These are phyloP conservation scores for Sphenostylis stenocarpa DNA, from an alignment of 306 rosid species.

Conservation along the genomic window DNA sequence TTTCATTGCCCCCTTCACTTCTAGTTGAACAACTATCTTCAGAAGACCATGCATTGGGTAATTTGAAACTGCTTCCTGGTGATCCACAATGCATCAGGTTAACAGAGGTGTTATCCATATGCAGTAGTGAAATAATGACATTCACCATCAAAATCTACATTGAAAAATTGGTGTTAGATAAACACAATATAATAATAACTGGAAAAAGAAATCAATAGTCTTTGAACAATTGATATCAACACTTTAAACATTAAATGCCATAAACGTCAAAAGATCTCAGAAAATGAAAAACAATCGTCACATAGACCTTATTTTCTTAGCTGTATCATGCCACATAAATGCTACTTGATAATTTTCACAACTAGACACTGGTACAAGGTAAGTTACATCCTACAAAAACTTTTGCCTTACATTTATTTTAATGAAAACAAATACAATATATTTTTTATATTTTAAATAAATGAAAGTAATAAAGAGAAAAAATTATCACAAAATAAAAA, in stretches of 20 bases:
- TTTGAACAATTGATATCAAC: conserved; percentile 14
- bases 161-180: conserved; percentile 10
- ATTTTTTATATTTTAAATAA: not conserved
- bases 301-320: not conserved
- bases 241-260: conserved; percentile 16
- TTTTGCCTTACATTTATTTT: conserved; percentile 10
- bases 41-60: conserved; percentile 35
- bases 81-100: conserved; percentile 59
- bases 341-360: not conserved
- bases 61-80: conserved; percentile 50
- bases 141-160: conserved; percentile 88
- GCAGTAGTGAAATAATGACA: conserved; percentile 74
- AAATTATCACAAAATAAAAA: not conserved
- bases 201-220: conserved; percentile 14
- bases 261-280: not conserved
- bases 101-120: conserved; percentile 82
- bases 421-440: conserved; percentile 2
- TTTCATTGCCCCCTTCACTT: conserved; percentile 73
- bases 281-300: conserved; percentile 20
- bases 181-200: conserved; percentile 14
- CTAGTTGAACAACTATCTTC: conserved; percentile 51
- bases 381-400: conserved; percentile 17
- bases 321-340: not conserved
- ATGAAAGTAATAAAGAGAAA: conserved; percentile 6
- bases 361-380: not conserved